These are phyloP conservation scores for Phyllosticta citriasiana DNA, from an alignment of 2,329 filamentous ascomycete genomes.

Conservation along the genomic window DNA sequence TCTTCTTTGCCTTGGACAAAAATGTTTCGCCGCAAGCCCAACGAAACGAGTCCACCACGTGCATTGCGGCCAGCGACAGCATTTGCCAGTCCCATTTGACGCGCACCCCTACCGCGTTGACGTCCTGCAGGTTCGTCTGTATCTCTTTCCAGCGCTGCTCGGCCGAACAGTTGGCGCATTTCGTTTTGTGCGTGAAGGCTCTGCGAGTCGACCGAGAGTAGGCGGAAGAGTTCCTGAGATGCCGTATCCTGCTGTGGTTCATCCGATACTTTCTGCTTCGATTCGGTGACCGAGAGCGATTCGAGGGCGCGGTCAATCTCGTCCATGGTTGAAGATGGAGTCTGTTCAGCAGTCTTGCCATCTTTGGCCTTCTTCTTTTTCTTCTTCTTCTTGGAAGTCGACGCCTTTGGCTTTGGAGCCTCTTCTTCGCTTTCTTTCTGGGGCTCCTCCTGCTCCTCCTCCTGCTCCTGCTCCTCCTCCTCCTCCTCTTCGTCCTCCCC, in stretches of 20 bases:
- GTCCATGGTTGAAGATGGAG: slow-evolving; percentile 34
- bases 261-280: slow-evolving; percentile 20
- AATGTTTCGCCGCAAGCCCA: slow-evolving; percentile 65
- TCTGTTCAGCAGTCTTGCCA: background rate
- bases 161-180: slow-evolving; percentile 70
- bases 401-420: slow-evolving; percentile 5
- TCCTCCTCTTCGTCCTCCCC: slow-evolving; percentile 29
- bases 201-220: slow-evolving; percentile 56
- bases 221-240: slow-evolving; percentile 39
- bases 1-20: slow-evolving; percentile 81
- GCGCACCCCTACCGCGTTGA: slow-evolving; percentile 47
- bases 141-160: slow-evolving; percentile 48
- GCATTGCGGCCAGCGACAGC: slow-evolving; percentile 46
- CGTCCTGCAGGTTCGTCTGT: slow-evolving; percentile 43
- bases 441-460: slow-evolving; percentile 5
- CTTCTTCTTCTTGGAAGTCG: slow-evolving; percentile 37
- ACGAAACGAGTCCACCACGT: slow-evolving; percentile 55
- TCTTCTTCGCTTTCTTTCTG: slow-evolving; percentile 13
- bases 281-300: slow-evolving; percentile 22
- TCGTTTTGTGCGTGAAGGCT: slow-evolving; percentile 82
- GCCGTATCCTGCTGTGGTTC: slow-evolving; percentile 23
- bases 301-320: slow-evolving; percentile 58
- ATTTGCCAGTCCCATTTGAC: slow-evolving; percentile 49
- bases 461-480: slow-evolving; percentile 21
- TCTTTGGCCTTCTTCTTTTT: slow-evolving; percentile 49